Evolutionary conservation across 129 eudicot genomes (phyloP).

Genomic region (Saposhnikovia divaricata): DNA sequence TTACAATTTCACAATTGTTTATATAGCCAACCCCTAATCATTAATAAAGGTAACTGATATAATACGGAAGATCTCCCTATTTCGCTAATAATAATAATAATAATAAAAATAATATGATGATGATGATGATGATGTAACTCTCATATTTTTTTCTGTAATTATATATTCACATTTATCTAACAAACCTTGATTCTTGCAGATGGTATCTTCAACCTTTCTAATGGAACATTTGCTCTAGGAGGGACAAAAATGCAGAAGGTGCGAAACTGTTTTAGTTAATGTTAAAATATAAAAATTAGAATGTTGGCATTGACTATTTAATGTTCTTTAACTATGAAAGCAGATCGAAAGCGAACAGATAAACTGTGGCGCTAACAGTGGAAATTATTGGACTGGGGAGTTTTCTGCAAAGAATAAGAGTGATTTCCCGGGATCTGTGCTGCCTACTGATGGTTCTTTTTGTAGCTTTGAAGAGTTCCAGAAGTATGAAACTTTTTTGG

Average conservation of each 20-base stretch:
- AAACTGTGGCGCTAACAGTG: slow-evolving; percentile 37
- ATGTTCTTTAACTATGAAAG: slow-evolving; percentile 13
- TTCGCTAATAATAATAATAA: no score
- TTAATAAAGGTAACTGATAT: no score
- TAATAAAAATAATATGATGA: no score
- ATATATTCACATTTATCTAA: no score
- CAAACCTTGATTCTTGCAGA: slow-evolving; percentile 29
- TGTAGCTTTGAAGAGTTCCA: slow-evolving; percentile 56
- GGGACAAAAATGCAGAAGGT: slow-evolving; percentile 59
- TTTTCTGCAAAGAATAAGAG: slow-evolving; percentile 43
- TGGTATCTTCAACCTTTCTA: slow-evolving; percentile 23
- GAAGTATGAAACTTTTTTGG: slow-evolving; percentile 42
- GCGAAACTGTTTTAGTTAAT: slow-evolving; percentile 35
- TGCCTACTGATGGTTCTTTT: slow-evolving; percentile 29
- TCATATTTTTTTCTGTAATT: no score
- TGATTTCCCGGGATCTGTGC: slow-evolving; percentile 32
- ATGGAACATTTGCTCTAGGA: slow-evolving; percentile 30
- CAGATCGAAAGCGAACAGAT: slow-evolving; percentile 51
- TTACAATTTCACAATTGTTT: no score
- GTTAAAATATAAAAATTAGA: slow-evolving; percentile 1
- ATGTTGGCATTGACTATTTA: slow-evolving; percentile 8
- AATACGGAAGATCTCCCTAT: no score
- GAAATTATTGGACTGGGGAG: slow-evolving; percentile 38
- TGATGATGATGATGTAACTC: no score
- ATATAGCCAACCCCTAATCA: no score